Percentiles rank a stretch among this genome's conserved stretches.
These are phyloP conservation scores for Geranium brycei DNA, from an alignment of 345 rosid species.

Conservation along the genomic window DNA sequence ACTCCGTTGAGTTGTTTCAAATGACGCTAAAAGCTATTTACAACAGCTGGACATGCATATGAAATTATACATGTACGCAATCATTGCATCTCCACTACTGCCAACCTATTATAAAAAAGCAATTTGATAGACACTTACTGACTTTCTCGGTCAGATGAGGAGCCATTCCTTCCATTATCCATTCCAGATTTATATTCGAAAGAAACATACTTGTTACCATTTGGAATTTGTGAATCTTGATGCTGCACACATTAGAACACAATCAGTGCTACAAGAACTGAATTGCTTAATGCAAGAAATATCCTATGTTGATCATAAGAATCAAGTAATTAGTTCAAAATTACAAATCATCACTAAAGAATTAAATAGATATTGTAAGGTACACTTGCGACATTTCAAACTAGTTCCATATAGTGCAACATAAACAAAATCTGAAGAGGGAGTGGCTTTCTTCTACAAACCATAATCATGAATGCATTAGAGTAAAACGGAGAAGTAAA, in stretches of 20 bases:
- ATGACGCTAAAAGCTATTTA: neutral
- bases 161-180: slow-evolving; percentile 81
- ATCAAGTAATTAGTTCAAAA: neutral
- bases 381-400: too few species aligned
- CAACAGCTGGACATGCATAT: slow-evolving; percentile 1
- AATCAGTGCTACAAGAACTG: neutral
- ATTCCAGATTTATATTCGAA: slow-evolving; percentile 94
- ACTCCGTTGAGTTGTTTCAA: neutral
- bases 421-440: too few species aligned
- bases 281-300: neutral
- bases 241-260: slow-evolving; percentile 41
- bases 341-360: neutral
- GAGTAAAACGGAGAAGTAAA: neutral
- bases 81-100: neutral
- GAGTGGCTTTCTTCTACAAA: too few species aligned
- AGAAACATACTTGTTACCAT: slow-evolving; percentile 75
- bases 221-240: slow-evolving; percentile 60
- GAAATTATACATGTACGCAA: neutral
- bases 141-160: slow-evolving; percentile 92
- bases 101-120: slow-evolving; percentile 7
- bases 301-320: neutral
- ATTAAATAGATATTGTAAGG: neutral
- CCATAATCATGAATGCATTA: too few species aligned
- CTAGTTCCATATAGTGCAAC: too few species aligned
- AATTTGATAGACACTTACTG: slow-evolving; percentile 58